phyloP scores from a whole-genome alignment of 345 rosid species.

The Salix caprea region DNA sequence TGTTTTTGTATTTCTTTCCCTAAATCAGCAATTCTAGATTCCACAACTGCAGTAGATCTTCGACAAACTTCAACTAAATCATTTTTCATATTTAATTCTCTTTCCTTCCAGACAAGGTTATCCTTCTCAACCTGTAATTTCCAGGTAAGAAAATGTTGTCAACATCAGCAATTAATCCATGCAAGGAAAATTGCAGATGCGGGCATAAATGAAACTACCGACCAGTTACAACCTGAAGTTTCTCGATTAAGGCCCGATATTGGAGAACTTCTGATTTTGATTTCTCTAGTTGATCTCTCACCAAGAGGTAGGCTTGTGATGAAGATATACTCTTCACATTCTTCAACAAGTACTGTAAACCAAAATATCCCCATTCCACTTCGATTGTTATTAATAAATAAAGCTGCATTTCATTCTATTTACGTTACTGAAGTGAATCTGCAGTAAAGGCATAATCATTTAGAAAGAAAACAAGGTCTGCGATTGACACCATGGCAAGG shows the following conservation, averaged over 20 bases:
- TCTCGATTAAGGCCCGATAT: constrained; percentile 73
- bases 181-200: constrained; percentile 17
- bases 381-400: constrained; percentile 10
- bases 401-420: constrained; percentile 20
- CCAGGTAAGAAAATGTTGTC: constrained; percentile 18
- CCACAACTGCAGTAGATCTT: constrained; percentile 62
- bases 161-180: constrained; percentile 28
- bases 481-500: background rate
- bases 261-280: constrained; percentile 60
- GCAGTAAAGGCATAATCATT: constrained; percentile 15
- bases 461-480: constrained; percentile 10
- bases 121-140: constrained; percentile 80
- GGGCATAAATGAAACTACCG: constrained; percentile 45
- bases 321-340: constrained; percentile 58
- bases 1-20: constrained; percentile 61
- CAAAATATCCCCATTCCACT: constrained; percentile 23
- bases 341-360: constrained; percentile 65
- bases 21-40: constrained; percentile 60
- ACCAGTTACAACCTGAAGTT: constrained; percentile 92
- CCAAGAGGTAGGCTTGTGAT: constrained; percentile 54
- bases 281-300: constrained; percentile 69
- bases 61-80: constrained; percentile 71
- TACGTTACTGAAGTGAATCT: constrained; percentile 11
- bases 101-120: constrained; percentile 75
- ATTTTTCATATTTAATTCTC: constrained; percentile 63